Percentiles rank a stretch among this genome's conserved stretches.
Conservation (phyloP, 2,329 filamentous ascomycete species). For the Achaetomium macrosporum region DNA sequence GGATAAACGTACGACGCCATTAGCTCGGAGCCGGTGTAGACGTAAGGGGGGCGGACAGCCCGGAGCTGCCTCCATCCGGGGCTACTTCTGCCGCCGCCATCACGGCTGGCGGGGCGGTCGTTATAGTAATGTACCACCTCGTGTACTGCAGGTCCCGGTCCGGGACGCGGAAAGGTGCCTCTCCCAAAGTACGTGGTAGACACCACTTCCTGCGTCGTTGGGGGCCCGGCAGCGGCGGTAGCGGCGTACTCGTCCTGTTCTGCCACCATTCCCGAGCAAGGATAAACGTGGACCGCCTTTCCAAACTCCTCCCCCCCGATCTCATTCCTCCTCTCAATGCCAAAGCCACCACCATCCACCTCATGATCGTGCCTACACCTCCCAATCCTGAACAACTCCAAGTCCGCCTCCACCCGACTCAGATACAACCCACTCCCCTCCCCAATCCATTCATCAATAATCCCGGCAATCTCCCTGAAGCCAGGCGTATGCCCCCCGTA, state of each 20-base stretch:
- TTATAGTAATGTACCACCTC: background rate
- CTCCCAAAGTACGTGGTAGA: background rate
- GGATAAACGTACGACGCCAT: constrained; percentile 17
- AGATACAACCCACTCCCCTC: constrained; percentile 45
- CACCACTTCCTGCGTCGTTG: background rate
- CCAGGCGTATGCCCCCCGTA: constrained; percentile 56
- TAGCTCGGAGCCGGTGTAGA: constrained; percentile 9
- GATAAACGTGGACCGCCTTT: constrained; percentile 9
- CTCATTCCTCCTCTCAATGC: background rate
- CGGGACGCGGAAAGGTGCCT: background rate
- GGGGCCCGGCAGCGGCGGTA: background rate
- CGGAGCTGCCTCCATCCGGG: constrained; percentile 5
- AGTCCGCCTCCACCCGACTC: constrained; percentile 56
- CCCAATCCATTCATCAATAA: constrained; percentile 59
- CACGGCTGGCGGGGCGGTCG: background rate
- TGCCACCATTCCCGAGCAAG: constrained; percentile 20
- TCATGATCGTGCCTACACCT: background rate
- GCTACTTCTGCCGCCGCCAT: background rate
- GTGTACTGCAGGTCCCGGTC: background rate
- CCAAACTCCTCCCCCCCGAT: background rate
- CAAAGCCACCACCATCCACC: background rate
- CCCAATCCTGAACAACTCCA: constrained; percentile 44
- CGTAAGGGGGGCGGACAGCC: constrained; percentile 10
- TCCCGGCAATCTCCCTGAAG: constrained; percentile 51
- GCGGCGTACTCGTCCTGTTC: constrained; percentile 10